Evolutionary conservation across 164 flowering plant species (phyloP).

Genomic region (Piper betle): DNA sequence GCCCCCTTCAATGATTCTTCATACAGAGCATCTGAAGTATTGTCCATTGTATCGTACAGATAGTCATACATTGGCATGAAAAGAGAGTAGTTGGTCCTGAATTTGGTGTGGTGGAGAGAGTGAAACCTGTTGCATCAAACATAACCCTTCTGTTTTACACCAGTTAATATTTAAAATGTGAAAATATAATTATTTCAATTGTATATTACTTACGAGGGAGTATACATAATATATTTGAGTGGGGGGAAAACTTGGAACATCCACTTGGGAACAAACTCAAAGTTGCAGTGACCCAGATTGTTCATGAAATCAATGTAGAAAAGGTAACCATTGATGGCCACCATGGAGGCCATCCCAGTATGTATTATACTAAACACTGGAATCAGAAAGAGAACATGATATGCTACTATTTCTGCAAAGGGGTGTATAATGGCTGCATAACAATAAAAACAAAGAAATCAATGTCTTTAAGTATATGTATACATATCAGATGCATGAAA

Average conservation of each 20-base stretch:
- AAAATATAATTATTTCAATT: neutral
- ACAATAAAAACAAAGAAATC: neutral
- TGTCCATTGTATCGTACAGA: neutral
- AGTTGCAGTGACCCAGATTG: conserved; percentile 50
- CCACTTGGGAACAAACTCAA: conserved; percentile 6
- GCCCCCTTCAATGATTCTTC: neutral
- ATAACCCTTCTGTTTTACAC: too few species aligned
- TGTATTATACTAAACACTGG: neutral
- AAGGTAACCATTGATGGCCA: neutral
- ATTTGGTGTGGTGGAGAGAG: too few species aligned
- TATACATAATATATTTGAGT: too few species aligned
- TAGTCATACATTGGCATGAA: too few species aligned
- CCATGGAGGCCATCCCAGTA: neutral
- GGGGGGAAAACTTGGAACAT: too few species aligned
- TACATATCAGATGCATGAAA: too few species aligned
- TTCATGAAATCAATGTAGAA: conserved; percentile 39
- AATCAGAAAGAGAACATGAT: neutral
- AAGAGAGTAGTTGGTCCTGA: too few species aligned
- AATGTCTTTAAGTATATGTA: conserved; percentile 1
- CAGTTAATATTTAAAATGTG: too few species aligned
- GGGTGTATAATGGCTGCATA: neutral
- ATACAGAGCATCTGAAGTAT: neutral
- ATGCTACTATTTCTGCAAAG: too few species aligned
- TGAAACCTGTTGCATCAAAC: too few species aligned
- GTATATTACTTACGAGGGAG: conserved; percentile 1